phyloP scores from a whole-genome alignment of 2,329 filamentous ascomycete genomes.

The Huntiella omanensis region DNA sequence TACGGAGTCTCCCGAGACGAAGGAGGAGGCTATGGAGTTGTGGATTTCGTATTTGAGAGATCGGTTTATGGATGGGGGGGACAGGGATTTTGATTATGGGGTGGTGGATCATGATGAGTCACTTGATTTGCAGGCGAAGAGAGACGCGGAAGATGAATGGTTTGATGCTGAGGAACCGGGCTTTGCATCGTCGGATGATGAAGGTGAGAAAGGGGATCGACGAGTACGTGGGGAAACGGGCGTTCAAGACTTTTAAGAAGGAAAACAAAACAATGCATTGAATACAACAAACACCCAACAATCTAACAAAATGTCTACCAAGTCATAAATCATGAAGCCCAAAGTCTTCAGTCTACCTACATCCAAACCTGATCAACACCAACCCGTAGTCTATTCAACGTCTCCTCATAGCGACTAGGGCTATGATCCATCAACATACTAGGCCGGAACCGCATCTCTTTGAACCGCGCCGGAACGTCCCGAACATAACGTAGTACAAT shows the following conservation, averaged over 20 bases:
- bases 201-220: conserved; percentile 15
- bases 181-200: conserved; percentile 32
- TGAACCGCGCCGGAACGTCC: conserved; percentile 51
- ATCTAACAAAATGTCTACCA: background rate
- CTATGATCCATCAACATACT: conserved; percentile 63
- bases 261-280: background rate
- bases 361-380: conserved; percentile 23
- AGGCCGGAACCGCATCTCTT: conserved; percentile 50
- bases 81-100: conserved; percentile 62
- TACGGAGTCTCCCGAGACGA: background rate
- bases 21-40: conserved; percentile 45
- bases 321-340: background rate
- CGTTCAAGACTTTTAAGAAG: conserved; percentile 46
- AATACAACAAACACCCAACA: background rate
- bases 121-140: conserved; percentile 36
- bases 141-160: conserved; percentile 54
- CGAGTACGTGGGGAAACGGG: conserved; percentile 42
- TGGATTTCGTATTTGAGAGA: conserved; percentile 58
- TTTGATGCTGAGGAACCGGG: conserved; percentile 62
- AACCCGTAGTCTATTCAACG: conserved; percentile 38
- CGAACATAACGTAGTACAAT: conserved; percentile 52
- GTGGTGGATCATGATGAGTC: conserved; percentile 53
- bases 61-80: conserved; percentile 56
- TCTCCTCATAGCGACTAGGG: conserved; percentile 54
- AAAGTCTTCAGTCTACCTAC: background rate